A percentile compares a stretch with the other conserved stretches of the same genome.
phyloP scores from a whole-genome alignment of 2,329 filamentous ascomycete genomes.

The Geosmithia putterillii region DNA sequence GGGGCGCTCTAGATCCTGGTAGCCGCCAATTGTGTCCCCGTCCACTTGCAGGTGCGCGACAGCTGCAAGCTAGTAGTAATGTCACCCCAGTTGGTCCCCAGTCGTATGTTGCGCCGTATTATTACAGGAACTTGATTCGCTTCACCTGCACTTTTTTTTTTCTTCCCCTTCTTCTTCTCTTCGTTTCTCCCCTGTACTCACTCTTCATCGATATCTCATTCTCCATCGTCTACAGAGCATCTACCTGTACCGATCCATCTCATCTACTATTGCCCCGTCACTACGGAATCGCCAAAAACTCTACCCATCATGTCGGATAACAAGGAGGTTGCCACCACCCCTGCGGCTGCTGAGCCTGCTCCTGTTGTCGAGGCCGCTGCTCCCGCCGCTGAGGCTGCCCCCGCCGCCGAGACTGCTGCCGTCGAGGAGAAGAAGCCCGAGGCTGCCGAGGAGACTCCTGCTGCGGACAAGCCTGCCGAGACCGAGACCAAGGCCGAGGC shows the following conservation, averaged over 20 bases:
- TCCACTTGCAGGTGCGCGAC: not conserved
- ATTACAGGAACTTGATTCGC: no score
- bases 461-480: not conserved
- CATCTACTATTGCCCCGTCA: not conserved
- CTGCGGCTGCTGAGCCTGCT: not conserved
- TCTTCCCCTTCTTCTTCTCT: not conserved
- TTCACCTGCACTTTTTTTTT: not conserved
- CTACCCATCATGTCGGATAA: slow-evolving; percentile 15
- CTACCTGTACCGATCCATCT: no score
- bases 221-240: not conserved
- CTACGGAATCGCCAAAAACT: not conserved
- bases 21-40: not conserved
- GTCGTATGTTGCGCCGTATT: no score
- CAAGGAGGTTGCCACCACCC: slow-evolving; percentile 6
- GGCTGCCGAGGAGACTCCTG: not conserved
- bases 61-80: not conserved
- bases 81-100: no score
- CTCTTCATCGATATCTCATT: not conserved
- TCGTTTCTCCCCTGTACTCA: not conserved
- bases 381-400: not conserved
- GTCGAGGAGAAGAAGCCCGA: not conserved
- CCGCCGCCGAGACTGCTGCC: not conserved
- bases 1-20: no score
- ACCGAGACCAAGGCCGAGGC: not conserved
- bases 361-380: not conserved